These are phyloP conservation scores for Triticum timopheevii DNA, from an alignment of 176 grass and related monocot genomes.

Conservation along the genomic window DNA sequence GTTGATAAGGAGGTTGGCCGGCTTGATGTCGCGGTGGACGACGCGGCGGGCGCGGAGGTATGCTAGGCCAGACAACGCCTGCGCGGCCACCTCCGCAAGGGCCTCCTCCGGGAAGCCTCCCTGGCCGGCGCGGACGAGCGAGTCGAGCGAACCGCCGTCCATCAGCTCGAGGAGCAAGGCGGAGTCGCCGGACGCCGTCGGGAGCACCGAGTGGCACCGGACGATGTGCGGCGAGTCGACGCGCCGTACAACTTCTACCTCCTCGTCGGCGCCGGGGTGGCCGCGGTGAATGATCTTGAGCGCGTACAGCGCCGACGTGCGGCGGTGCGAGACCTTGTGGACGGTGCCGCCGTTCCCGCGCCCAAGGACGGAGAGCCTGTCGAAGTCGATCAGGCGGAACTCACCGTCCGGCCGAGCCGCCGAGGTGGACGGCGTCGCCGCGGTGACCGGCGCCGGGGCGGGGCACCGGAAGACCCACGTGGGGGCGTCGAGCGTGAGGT, in stretches of 20 bases:
- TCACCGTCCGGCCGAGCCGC: slow-evolving; percentile 9
- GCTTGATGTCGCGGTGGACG: slow-evolving; percentile 57
- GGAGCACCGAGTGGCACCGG: not conserved
- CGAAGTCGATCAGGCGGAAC: slow-evolving; percentile 8
- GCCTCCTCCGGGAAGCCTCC: not conserved
- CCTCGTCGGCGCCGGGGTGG: not conserved
- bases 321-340: slow-evolving; percentile 55
- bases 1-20: slow-evolving; percentile 40
- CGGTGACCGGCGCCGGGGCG: not conserved
- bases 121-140: not conserved
- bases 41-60: not conserved
- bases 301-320: slow-evolving; percentile 41
- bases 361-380: slow-evolving; percentile 34
- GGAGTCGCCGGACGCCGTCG: slow-evolving; percentile 3
- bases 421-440: not conserved
- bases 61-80: not conserved
- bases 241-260: not conserved
- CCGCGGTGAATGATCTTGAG: slow-evolving; percentile 38
- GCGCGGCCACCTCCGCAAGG: not conserved
- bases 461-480: not conserved
- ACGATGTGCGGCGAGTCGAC: slow-evolving; percentile 15
- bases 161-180: slow-evolving; percentile 33
- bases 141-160: slow-evolving; percentile 37
- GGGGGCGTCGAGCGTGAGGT: not conserved
- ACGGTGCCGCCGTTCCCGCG: slow-evolving; percentile 48